Evolutionary conservation across 2,329 filamentous ascomycete species (phyloP), one percentile per base, ranked within the genome.

Genomic region (Curvularia eragrostidis): DNA sequence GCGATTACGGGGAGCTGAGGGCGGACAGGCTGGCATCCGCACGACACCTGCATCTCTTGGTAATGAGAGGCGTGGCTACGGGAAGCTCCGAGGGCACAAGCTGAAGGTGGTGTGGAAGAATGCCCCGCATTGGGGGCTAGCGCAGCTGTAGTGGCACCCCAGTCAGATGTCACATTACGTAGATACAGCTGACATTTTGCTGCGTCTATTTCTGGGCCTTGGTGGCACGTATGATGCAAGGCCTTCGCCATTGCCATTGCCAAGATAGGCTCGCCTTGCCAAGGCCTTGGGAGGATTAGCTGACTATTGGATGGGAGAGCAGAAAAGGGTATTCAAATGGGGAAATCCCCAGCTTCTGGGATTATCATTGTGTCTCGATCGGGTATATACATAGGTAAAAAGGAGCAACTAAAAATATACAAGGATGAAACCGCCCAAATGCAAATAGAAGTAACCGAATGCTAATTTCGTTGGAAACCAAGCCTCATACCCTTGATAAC

Each of bases 381-480:
- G 47, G 39, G 49, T 52, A 42, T 56, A 52, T 53, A 13, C 28
- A 41, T 21, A n/a, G 3, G 15, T 48, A 30, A 28, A 6, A 24
- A 42, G 13, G 15, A 39, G 42, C 43, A 36, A 43, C 48, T 48
- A 56, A 46, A 39, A 26, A 47, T 56, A 42, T 15, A 34, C 34
- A n/a, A 48, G n/a, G 15, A 53, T 12, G 42, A 23, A 53, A 47
- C 48, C 36, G 21, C 48, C 26, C 34, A 53, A 43, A 53, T 36
- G 44, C 34, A 30, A 52, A n/a, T 10, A 6, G 18, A 15, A 12
- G 12, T 34, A 12, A 52, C 18, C 13, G n/a, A 18, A 41, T 19
- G 19, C 19, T 10, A 42, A 42, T 6, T 5, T 21, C 30, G 15
- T 9, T 15, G 3, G 0, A 23, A 21, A 24, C n/a, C 43, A 2